These are phyloP conservation scores for Fraxinus cuspidata DNA, from an alignment of 257 asterid species.

Conservation along the genomic window DNA sequence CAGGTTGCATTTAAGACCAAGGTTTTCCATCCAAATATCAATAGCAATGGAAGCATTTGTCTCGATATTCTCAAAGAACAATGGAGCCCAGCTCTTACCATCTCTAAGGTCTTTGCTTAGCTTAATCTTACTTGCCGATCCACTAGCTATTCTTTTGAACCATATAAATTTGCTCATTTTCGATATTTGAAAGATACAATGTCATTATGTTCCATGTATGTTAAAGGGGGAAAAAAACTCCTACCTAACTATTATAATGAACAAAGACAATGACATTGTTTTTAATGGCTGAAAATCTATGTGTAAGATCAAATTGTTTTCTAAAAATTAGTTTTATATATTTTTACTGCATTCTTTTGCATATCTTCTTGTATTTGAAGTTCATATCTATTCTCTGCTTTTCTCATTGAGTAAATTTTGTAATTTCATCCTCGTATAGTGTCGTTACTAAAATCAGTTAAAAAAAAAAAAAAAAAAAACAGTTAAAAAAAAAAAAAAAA, in stretches of 20 bases:
- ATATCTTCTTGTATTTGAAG: neutral
- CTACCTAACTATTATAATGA: neutral
- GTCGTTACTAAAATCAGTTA: neutral
- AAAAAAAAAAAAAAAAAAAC: neutral
- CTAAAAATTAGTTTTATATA: neutral
- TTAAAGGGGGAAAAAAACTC: neutral
- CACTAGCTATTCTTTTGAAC: neutral
- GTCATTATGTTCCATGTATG: neutral
- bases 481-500: no score
- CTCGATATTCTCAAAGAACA: constrained; percentile 44
- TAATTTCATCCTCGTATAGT: neutral
- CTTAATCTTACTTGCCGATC: neutral
- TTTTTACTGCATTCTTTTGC: neutral
- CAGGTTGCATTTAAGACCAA: constrained; percentile 45
- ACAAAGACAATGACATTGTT: neutral
- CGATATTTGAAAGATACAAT: neutral
- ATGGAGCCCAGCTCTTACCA: constrained; percentile 40
- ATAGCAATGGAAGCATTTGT: constrained; percentile 42
- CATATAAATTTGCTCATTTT: neutral
- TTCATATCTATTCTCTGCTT: neutral
- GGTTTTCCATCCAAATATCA: constrained; percentile 39
- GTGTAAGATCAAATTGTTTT: neutral
- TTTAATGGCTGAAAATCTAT: neutral
- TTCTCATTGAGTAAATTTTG: neutral
- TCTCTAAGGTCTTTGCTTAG: constrained; percentile 31